Evolutionary conservation across 805 yeast genomes (phyloP).

Genomic region (Pichia scutulata): DNA sequence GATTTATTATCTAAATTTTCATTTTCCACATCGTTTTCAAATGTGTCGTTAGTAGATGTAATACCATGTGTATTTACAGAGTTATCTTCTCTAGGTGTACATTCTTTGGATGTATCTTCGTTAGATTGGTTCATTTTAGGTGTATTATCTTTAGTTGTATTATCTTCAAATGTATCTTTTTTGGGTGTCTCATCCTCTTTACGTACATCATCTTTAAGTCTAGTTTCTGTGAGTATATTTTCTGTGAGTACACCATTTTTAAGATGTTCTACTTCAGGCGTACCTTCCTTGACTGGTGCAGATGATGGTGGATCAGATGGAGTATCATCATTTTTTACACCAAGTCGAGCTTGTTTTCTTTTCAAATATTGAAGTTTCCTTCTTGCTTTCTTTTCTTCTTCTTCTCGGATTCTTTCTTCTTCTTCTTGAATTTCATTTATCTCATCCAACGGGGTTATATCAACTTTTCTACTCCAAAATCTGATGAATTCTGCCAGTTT

Average conservation of each 20-base stretch:
- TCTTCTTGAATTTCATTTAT: slow-evolving; percentile 36
- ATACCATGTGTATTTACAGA: too few relatives aligned
- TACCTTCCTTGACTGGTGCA: too few relatives aligned
- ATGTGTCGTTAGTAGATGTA: not conserved
- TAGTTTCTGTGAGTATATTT: too few relatives aligned
- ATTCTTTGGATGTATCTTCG: not conserved
- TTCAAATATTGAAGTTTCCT: slow-evolving; percentile 13
- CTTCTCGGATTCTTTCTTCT: slow-evolving; percentile 29
- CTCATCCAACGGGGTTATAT: slow-evolving; percentile 59
- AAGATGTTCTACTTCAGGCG: too few relatives aligned
- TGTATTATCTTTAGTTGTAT: not conserved
- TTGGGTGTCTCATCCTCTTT: too few relatives aligned
- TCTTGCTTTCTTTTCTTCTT: slow-evolving; percentile 33
- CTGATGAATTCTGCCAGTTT: slow-evolving; percentile 56
- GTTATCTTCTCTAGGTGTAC: not conserved
- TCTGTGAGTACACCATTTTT: too few relatives aligned
- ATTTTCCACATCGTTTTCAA: not conserved
- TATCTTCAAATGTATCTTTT: too few relatives aligned
- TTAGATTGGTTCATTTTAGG: too few relatives aligned
- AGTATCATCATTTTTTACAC: slow-evolving; percentile 6
- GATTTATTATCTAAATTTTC: not conserved
- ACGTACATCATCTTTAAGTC: too few relatives aligned
- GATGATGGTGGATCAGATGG: not conserved
- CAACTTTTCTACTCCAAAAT: slow-evolving; percentile 38
- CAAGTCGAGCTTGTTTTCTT: slow-evolving; percentile 12